These are phyloP conservation scores for Gloeopeniophorella convolvens DNA, from an alignment of 768 basidiomycete species.

Conservation along the genomic window DNA sequence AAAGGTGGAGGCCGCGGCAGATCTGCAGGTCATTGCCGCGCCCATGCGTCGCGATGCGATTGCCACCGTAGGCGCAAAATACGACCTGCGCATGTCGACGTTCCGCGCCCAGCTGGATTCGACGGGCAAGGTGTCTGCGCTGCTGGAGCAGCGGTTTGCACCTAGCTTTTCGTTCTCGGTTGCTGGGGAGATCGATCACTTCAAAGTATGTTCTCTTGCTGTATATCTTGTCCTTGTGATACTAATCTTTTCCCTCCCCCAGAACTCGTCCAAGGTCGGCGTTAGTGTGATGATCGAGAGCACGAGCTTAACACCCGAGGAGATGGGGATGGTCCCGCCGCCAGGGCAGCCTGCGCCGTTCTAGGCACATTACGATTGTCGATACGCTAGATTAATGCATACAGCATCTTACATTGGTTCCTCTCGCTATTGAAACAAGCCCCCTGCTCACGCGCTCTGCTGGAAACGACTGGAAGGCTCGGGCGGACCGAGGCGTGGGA, in stretches of 20 bases:
- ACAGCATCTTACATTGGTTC: too few relatives aligned
- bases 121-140: conserved; percentile 89
- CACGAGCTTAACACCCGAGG: conserved; percentile 71
- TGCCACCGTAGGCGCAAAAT: conserved; percentile 93
- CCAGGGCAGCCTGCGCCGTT: conserved; percentile 22
- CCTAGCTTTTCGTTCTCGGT: conserved; percentile 93
- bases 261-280: conserved; percentile 93
- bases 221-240: not conserved
- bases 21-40: conserved; percentile 75
- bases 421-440: too few relatives aligned
- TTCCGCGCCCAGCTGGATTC: conserved; percentile 95
- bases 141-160: conserved; percentile 93
- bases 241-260: conserved; percentile 1
- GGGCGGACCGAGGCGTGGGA: conserved; percentile 14
- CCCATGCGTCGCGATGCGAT: conserved; percentile 83
- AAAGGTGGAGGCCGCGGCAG: conserved; percentile 96
- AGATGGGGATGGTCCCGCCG: conserved; percentile 48
- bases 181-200: conserved; percentile 97
- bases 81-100: conserved; percentile 88
- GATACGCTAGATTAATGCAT: conserved; percentile 22
- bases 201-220: conserved; percentile 57
- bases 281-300: conserved; percentile 98
- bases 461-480: too few relatives aligned
- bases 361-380: conserved; percentile 11
- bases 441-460: too few relatives aligned